phyloP scores from a whole-genome alignment of 768 basidiomycete genomes.

The Myochromella boudieri region DNA sequence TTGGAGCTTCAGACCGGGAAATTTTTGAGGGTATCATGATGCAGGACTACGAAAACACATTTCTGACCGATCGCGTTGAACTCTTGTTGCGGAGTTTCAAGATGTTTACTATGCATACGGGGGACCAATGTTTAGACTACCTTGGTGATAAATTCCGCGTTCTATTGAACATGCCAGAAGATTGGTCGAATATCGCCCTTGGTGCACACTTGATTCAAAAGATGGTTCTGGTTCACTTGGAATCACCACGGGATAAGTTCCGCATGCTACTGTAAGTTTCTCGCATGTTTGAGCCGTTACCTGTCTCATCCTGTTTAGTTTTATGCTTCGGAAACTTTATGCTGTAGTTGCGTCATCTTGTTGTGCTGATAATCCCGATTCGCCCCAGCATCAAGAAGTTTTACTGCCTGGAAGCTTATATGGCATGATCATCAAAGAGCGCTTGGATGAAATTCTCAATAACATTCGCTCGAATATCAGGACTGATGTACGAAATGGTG shows the following conservation, averaged over 20 bases:
- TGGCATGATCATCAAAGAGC: conserved; percentile 97
- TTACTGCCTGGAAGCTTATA: conserved; percentile 91
- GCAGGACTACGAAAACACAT: conserved; percentile 96
- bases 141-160: conserved; percentile 96
- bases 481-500: conserved; percentile 74
- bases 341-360: conserved; percentile 87
- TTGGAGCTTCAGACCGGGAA: conserved; percentile 90
- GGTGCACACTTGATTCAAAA: conserved; percentile 84
- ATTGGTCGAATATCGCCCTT: conserved; percentile 82
- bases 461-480: conserved; percentile 68
- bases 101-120: conserved; percentile 83
- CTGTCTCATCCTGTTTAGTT: conserved; percentile 46
- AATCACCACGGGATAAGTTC: conserved; percentile 89
- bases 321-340: conserved; percentile 97
- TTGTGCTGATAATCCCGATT: conserved; percentile 96
- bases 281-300: not conserved
- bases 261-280: conserved; percentile 82
- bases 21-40: conserved; percentile 96
- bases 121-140: conserved; percentile 90
- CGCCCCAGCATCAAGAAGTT: conserved; percentile 97
- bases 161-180: conserved; percentile 87
- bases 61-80: conserved; percentile 96
- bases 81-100: conserved; percentile 94
- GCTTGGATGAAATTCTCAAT: conserved; percentile 86
- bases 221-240: conserved; percentile 87